A percentile compares a stretch with the other conserved stretches of the same genome.
phyloP scores from a whole-genome alignment of 2,329 filamentous ascomycete genomes.

The Aspergillus viridinutans region DNA sequence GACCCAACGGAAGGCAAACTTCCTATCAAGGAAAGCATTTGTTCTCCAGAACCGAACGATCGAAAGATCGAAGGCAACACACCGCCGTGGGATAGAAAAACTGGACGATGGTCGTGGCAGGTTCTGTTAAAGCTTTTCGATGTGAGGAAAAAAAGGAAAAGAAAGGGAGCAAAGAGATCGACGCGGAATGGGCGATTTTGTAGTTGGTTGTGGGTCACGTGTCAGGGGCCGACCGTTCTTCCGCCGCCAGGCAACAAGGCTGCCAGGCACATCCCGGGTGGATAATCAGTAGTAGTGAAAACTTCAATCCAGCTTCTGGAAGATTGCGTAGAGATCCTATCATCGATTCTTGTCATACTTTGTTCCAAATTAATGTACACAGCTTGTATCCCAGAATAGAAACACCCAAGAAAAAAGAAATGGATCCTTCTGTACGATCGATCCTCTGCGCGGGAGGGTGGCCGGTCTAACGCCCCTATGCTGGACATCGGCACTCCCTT shows the following conservation, averaged over 20 bases:
- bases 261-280: not conserved
- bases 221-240: constrained; percentile 19
- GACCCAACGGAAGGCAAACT: constrained; percentile 66
- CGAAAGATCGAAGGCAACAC: constrained; percentile 62
- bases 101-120: constrained; percentile 66
- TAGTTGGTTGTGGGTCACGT: constrained; percentile 28
- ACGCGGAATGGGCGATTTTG: constrained; percentile 19
- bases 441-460: no score
- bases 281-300: not conserved
- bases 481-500: no score
- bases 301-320: no score
- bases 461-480: no score
- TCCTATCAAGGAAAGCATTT: constrained; percentile 61
- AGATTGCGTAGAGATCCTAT: no score
- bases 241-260: constrained; percentile 12
- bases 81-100: constrained; percentile 52
- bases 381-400: not conserved
- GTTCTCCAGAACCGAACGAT: constrained; percentile 62
- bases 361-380: no score
- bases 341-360: no score
- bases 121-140: constrained; percentile 59
- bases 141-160: constrained; percentile 45
- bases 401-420: not conserved
- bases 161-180: constrained; percentile 17
- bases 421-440: not conserved